Conservation (phyloP, 2,329 filamentous ascomycete species). For the Gyromitra esculenta region DNA sequence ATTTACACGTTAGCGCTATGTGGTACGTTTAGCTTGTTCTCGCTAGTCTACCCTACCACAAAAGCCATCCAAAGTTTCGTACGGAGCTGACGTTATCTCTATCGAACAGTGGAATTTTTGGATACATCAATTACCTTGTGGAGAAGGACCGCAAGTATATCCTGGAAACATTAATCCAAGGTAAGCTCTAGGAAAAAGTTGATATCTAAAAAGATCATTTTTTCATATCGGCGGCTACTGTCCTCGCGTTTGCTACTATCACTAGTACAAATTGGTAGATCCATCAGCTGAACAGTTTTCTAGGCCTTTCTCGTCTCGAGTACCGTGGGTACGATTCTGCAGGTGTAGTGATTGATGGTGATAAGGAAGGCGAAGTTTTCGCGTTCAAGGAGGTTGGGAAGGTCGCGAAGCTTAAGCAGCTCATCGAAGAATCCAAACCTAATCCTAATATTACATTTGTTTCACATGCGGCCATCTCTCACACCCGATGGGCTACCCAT, state of each 20-base stretch:
- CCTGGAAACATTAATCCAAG: slow-evolving; percentile 91
- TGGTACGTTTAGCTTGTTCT: slow-evolving; percentile 55
- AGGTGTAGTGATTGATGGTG: slow-evolving; percentile 91
- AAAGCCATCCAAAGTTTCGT: slow-evolving; percentile 11
- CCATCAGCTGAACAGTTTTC: slow-evolving; percentile 30
- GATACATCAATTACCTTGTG: slow-evolving; percentile 98
- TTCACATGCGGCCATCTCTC: slow-evolving; percentile 97
- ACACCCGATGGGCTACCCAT: slow-evolving; percentile 99
- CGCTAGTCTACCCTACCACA: slow-evolving; percentile 15
- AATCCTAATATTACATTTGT: slow-evolving; percentile 94
- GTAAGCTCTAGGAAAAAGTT: slow-evolving; percentile 35
- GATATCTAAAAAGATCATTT: background rate
- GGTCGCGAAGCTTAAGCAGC: slow-evolving; percentile 93
- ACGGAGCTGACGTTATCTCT: slow-evolving; percentile 31
- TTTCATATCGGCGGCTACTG: slow-evolving; percentile 9
- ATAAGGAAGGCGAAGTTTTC: slow-evolving; percentile 98
- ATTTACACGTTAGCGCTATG: slow-evolving; percentile 53
- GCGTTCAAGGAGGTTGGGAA: slow-evolving; percentile 99
- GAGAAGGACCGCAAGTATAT: slow-evolving; percentile 99
- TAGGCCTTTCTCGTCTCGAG: slow-evolving; percentile 92
- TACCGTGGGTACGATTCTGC: slow-evolving; percentile 99
- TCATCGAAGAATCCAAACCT: slow-evolving; percentile 83
- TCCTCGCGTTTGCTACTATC: slow-evolving; percentile 22
- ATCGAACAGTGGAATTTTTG: slow-evolving; percentile 83
- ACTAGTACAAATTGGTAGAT: slow-evolving; percentile 11